These are phyloP conservation scores for Nectriaceae sp. DNA, from an alignment of 2,329 filamentous ascomycete species.

Conservation along the genomic window DNA sequence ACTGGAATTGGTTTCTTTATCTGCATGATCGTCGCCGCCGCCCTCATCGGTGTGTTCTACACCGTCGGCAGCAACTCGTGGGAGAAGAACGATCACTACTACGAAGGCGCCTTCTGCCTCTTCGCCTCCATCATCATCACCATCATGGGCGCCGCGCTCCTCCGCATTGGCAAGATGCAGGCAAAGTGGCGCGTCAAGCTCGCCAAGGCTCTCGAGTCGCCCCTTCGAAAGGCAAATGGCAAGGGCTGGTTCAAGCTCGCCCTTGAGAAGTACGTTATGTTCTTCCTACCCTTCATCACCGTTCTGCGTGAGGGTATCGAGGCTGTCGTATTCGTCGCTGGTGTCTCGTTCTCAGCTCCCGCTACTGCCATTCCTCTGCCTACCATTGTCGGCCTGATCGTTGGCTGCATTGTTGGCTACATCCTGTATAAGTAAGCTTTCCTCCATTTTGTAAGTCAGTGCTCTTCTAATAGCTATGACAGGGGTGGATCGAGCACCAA, in stretches of 20 bases:
- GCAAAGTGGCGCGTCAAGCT: slow-evolving; percentile 89
- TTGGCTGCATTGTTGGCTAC: slow-evolving; percentile 69
- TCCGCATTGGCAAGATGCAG: slow-evolving; percentile 81
- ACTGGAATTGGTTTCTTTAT: slow-evolving; percentile 62
- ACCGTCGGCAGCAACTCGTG: slow-evolving; percentile 66
- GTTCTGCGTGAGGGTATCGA: slow-evolving; percentile 86
- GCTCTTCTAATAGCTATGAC: slow-evolving; percentile 2
- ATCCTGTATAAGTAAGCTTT: slow-evolving; percentile 72
- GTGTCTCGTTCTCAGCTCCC: slow-evolving; percentile 75
- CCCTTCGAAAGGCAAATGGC: slow-evolving; percentile 46
- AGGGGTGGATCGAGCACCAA: slow-evolving; percentile 46
- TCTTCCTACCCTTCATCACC: slow-evolving; percentile 82
- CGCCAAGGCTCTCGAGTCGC: slow-evolving; percentile 63
- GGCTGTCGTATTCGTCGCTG: slow-evolving; percentile 82
- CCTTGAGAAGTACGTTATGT: slow-evolving; percentile 82
- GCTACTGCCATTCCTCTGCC: slow-evolving; percentile 77
- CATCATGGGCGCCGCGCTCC: slow-evolving; percentile 75
- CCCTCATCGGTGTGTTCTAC: slow-evolving; percentile 75
- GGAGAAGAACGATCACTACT: slow-evolving; percentile 70
- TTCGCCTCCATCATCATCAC: slow-evolving; percentile 80
- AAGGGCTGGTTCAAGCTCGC: slow-evolving; percentile 58
- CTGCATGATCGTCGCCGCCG: slow-evolving; percentile 65
- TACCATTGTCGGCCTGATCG: slow-evolving; percentile 69
- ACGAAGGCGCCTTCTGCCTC: slow-evolving; percentile 78
- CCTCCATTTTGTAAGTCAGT: neutral